Conservation (phyloP, 148 eudicot species). For the Salicornia ramosissima region DNA sequence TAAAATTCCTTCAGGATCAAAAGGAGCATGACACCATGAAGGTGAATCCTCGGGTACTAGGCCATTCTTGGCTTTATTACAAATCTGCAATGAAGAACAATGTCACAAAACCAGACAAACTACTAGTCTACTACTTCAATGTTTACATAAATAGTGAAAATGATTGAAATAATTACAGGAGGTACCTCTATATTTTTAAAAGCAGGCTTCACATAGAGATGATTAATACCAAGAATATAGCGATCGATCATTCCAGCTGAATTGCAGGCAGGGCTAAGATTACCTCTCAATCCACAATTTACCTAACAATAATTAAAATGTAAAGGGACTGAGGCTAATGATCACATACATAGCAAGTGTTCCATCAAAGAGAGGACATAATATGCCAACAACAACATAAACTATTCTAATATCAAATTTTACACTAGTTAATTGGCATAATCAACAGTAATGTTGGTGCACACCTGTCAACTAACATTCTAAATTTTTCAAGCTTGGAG, state of each 20-base stretch:
- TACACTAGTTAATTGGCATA: too few relatives aligned
- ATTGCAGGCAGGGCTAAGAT: conserved; percentile 79
- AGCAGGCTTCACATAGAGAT: conserved; percentile 62
- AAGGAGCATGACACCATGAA: conserved; percentile 88
- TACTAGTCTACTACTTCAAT: background rate
- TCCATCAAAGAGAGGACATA: background rate
- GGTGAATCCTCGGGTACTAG: conserved; percentile 51
- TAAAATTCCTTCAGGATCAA: conserved; percentile 89
- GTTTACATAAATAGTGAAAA: background rate
- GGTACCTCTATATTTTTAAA: conserved; percentile 65
- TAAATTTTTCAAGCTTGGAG: background rate
- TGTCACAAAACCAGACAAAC: background rate
- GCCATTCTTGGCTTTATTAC: conserved; percentile 52
- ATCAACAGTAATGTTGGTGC: background rate
- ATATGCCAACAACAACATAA: background rate
- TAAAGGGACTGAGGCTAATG: background rate
- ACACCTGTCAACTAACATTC: background rate
- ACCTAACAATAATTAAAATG: conserved; percentile 37
- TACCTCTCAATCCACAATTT: conserved; percentile 63
- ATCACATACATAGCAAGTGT: background rate
- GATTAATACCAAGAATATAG: conserved; percentile 57
- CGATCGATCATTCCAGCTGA: conserved; percentile 89
- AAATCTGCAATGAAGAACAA: conserved; percentile 38
- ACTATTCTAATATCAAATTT: too few relatives aligned
- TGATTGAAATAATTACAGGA: background rate